Evolutionary conservation across 2,329 filamentous ascomycete genomes (phyloP), one percentile per base, ranked within the genome.

Genomic region (Plenodomus lindquistii): DNA sequence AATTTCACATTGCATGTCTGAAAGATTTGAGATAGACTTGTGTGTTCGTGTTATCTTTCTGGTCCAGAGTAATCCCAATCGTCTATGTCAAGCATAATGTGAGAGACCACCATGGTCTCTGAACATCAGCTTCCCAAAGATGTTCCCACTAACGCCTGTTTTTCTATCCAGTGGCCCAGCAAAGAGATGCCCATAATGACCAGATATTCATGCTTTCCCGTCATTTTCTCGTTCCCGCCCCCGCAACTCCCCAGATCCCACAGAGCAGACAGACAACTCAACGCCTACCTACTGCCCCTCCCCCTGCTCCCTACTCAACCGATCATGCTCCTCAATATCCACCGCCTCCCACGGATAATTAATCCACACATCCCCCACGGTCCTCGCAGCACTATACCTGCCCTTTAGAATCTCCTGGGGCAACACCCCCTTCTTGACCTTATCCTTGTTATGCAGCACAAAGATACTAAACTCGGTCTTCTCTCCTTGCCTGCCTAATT

Each of bases 391-490:
- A 60, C 88, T 75, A 76, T 99, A 99, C 64, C 87, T 81, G 48
- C 83, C 82, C 46, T 85, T 76, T 57, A 93, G 79, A 83, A 97
- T 91, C 31, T 91, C 85, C 17, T 83, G 67, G 10, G 94, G 92
- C 47, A 99, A 80, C 17, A 76, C 77, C 44, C 94, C 94, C 82
- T 97, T 96, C 86, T 99, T 99, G 46, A 78, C 58, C 83, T 99
- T 97, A 76, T 97, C 85, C 85, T 99, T 99, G 82, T 99, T 99
- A 76, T 99, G 94, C 67, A 99, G 81, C 48, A 99, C 94, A 73
- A 99, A 99, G 69, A 99, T 89, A 71, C 85, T 88, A 70, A 99
- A 97, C 64, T 89, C 85, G 0, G 94, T 97, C 81, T 86, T 86
- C 76, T 87, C 84, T 50, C 77, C 79, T 52, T 82, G 78, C 31